Percentiles rank a stretch among this genome's conserved stretches.
These are phyloP conservation scores for Diplodia seriata DNA, from an alignment of 2,329 filamentous ascomycete genomes.

Conservation along the genomic window DNA sequence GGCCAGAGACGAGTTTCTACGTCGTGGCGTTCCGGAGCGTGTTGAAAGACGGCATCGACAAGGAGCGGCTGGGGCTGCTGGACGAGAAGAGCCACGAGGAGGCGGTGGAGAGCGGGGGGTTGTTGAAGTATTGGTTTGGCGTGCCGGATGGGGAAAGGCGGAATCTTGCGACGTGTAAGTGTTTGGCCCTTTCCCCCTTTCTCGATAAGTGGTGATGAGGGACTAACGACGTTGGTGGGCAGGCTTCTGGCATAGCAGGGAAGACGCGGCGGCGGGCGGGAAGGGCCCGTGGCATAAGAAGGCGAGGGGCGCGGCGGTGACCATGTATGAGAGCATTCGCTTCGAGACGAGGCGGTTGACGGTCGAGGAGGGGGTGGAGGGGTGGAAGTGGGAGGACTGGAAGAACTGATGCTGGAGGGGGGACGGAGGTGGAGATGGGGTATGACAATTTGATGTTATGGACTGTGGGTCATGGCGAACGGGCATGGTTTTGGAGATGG, in stretches of 20 bases:
- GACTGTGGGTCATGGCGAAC: not conserved
- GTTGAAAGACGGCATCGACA: constrained; percentile 71
- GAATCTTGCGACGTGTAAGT: constrained; percentile 78
- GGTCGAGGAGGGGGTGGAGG: constrained; percentile 68
- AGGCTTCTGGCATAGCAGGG: constrained; percentile 69
- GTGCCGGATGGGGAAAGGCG: constrained; percentile 70
- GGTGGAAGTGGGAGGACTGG: constrained; percentile 60
- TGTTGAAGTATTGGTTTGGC: constrained; percentile 95
- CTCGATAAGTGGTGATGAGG: too few species aligned
- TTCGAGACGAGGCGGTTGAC: constrained; percentile 59
- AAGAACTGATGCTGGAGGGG: not conserved
- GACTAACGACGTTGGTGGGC: not conserved
- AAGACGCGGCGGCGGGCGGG: constrained; percentile 68
- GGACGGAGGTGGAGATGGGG: too few species aligned
- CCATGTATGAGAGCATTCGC: constrained; percentile 54
- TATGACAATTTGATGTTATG: not conserved
- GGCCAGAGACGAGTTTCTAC: constrained; percentile 74
- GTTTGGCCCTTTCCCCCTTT: not conserved
- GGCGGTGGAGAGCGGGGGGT: constrained; percentile 77
- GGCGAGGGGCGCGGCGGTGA: constrained; percentile 57
- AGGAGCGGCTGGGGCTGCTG: constrained; percentile 71
- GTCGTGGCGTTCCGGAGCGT: constrained; percentile 83
- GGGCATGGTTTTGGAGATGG: not conserved
- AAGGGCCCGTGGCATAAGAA: constrained; percentile 63
- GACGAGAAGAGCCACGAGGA: constrained; percentile 83